Percentiles rank a stretch among this genome's conserved stretches.
Conservation (phyloP, 2,329 filamentous ascomycete genomes). For the Colletotrichum chlorophyti region DNA sequence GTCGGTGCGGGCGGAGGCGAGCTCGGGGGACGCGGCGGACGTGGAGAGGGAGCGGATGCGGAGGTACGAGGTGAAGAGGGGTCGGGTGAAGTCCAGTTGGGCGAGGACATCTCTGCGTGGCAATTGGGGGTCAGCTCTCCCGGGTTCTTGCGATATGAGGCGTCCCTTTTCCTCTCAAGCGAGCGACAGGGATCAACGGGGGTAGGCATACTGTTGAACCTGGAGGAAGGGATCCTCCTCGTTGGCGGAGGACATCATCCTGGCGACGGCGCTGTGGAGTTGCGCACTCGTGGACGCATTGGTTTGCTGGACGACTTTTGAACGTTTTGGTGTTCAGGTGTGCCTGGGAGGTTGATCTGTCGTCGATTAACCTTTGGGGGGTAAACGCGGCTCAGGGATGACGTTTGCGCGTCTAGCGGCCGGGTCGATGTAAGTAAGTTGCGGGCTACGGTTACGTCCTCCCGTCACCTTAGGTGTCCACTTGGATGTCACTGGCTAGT, state of each 20-base stretch:
- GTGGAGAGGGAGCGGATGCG: conserved; percentile 90
- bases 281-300: conserved; percentile 25
- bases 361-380: conserved; percentile 10
- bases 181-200: not conserved
- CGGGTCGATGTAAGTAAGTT: conserved; percentile 5
- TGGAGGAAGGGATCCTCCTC: conserved; percentile 76
- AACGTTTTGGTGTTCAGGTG: not conserved
- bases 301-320: not conserved
- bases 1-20: conserved; percentile 77
- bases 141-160: too few relatives aligned
- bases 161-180: too few relatives aligned
- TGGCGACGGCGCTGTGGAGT: conserved; percentile 33
- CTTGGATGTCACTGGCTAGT: not conserved
- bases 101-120: conserved; percentile 81
- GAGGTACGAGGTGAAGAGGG: conserved; percentile 92
- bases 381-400: conserved; percentile 23
- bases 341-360: not conserved
- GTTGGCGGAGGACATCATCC: conserved; percentile 72
- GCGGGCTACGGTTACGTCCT: not conserved
- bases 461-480: conserved; percentile 14
- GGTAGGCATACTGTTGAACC: conserved; percentile 66
- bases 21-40: conserved; percentile 78
- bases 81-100: conserved; percentile 80
- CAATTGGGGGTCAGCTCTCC: conserved; percentile 9
- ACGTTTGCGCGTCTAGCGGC: conserved; percentile 26